Conservation (phyloP, 306 rosid genomes). For the Betula pendula region DNA sequence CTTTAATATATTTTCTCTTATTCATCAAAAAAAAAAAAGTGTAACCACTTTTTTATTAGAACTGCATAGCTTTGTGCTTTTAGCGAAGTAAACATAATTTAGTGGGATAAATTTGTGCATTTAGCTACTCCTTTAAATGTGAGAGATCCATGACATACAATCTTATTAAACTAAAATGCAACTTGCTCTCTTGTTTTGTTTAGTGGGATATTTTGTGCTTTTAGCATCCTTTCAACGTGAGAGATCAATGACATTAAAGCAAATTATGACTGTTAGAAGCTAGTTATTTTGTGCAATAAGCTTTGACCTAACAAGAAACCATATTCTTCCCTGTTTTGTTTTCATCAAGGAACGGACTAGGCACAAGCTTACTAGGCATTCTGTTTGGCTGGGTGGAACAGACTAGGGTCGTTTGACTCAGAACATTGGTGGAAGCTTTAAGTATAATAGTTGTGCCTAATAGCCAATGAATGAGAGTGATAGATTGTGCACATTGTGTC, state of each 20-base stretch:
- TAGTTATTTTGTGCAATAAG: background rate
- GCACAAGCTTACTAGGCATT: background rate
- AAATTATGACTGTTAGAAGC: background rate
- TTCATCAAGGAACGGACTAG: background rate
- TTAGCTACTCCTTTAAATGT: background rate
- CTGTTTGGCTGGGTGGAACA: background rate
- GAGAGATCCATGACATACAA: background rate
- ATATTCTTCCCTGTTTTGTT: background rate
- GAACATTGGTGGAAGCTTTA: background rate
- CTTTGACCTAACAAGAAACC: background rate
- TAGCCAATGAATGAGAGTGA: background rate
- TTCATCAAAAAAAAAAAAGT: too few species aligned
- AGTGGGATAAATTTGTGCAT: background rate
- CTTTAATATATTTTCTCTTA: too few species aligned
- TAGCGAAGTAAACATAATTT: background rate
- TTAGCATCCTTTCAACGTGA: too few species aligned
- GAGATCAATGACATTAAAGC: background rate
- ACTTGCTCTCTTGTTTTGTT: background rate
- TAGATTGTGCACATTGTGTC: background rate
- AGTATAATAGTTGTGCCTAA: background rate
- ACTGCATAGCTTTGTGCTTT: background rate
- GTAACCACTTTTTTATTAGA: conserved; percentile 1
- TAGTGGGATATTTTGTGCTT: background rate
- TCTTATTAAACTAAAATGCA: background rate
- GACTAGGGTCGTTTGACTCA: background rate